Base-by-base conservation (phyloP, 805 yeast genomes). In the Pichia paraexigua region DNA sequence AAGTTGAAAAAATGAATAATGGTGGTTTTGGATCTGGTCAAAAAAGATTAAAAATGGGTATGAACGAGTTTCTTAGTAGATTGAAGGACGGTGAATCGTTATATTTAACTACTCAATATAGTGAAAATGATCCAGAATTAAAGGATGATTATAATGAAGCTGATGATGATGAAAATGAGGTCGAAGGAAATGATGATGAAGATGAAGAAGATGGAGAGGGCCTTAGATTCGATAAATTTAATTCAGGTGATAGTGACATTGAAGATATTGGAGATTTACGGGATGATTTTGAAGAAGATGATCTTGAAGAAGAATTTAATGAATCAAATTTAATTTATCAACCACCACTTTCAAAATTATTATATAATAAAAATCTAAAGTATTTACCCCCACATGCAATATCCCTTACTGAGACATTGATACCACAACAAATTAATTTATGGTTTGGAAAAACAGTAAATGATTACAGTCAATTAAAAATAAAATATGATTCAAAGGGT, bases 1-100 rank as follows among this genome's bases (percentile, higher is more conserved):
- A 82, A 56, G 80, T 85, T 18, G 92, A 85, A 60, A 73, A 73
- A 55, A 78, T 79, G 58, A 63, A 65, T 15, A 65, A 71, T 43
- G 82, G 82, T 46, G 91, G 91, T 2, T 85, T 78, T 66, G 92
- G 92, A 1, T 76, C 82, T 45, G 89, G 89, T 1, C 70, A 71
- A 21, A 69, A 71, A 50, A 68, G 90, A 55, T 63, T 73, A 17
- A 72, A 72, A 50, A 73, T 83, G 79, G 63, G 68, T 2, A 71
- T 85, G 53, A 60, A 60, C 0, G 79, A 80, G 20, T 72, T 85
- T 45, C 63, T 82, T 48, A 60, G 64, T 0, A 69, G 65, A 53
- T 58, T 82, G 27, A 50, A 62, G 28, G 44, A 58, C 3, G 78
- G 77, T 18, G 73, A 66, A 28, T 64, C 71, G 0, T 41, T 76